phyloP scores from a whole-genome alignment of 805 yeast species.

The Kuraishia ogatae region DNA sequence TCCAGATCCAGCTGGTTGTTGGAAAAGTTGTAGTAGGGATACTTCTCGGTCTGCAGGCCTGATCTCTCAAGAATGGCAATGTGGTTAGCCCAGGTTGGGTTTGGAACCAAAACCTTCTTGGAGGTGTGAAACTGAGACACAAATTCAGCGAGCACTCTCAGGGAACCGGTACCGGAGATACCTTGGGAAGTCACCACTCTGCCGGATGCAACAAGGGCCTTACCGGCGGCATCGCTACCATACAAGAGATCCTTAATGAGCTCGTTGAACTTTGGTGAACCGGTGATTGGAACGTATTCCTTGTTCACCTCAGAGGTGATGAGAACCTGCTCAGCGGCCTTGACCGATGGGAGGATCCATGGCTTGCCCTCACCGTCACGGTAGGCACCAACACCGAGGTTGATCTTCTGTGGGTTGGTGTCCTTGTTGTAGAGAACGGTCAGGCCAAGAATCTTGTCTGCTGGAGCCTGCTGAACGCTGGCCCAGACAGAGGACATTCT shows the following conservation, averaged over 20 bases:
- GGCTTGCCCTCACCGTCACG: slow-evolving; percentile 85
- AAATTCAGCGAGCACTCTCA: slow-evolving; percentile 78
- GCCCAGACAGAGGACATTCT: slow-evolving; percentile 22
- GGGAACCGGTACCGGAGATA: slow-evolving; percentile 91
- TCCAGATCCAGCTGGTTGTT: slow-evolving; percentile 59
- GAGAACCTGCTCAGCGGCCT: slow-evolving; percentile 50
- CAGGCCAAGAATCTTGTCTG: slow-evolving; percentile 81
- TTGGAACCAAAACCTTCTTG: slow-evolving; percentile 60
- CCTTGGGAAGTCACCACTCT: slow-evolving; percentile 83
- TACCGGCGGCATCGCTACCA: slow-evolving; percentile 53
- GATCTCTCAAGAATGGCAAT: slow-evolving; percentile 67
- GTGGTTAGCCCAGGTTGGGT: slow-evolving; percentile 96
- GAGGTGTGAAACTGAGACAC: slow-evolving; percentile 48
- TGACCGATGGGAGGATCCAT: slow-evolving; percentile 74
- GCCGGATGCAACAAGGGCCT: slow-evolving; percentile 43
- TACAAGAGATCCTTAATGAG: slow-evolving; percentile 66
- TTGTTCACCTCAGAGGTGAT: slow-evolving; percentile 47
- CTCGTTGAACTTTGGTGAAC: slow-evolving; percentile 57
- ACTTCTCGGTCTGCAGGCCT: slow-evolving; percentile 54
- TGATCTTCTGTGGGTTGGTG: slow-evolving; percentile 42
- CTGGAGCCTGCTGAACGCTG: slow-evolving; percentile 44
- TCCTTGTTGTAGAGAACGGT: slow-evolving; percentile 69
- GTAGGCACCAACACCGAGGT: slow-evolving; percentile 87
- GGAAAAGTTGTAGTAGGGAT: slow-evolving; percentile 60
- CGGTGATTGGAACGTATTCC: slow-evolving; percentile 84